Base-by-base conservation (phyloP, 331 rosid genomes). In the Prunus yedoensis region DNA sequence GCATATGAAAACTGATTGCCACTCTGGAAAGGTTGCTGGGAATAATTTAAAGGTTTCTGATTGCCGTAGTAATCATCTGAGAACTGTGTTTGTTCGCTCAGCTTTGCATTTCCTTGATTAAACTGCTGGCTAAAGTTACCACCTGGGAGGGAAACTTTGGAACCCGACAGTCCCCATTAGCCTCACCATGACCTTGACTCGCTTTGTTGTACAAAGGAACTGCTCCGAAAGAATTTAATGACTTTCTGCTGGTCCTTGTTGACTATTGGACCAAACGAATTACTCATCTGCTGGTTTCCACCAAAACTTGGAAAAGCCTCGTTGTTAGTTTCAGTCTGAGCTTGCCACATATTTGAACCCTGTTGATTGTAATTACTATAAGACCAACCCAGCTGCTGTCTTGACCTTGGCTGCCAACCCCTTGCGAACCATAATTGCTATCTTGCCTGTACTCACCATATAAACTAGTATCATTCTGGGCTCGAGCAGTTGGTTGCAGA, bases 1-100 rank as follows among this genome's bases (percentile, higher is more conserved):
- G 94, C 85, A 85, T 82, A 74, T 1, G 96, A 75, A 83, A 77
- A 35, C 71, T 85, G 94, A 57, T 86, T 77, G 72, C 80, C 90
- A 77, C 84, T 78, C 66, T 81, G 89, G 75, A 82, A 68, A 63
- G 97, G 27, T 78, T 87, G 96, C 67, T 88, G 88, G 54, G 84
- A 66, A 79, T 81, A 82, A 78, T 73, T 73, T 56, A 57, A 57
- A 74, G 91, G 69, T 47, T 84, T 83, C 73, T 84, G 85, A 75
- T 66, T 85, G 80, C 80, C 91, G 66, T 82, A 73, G 79, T 74
- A 87, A 79, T 85, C 85, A 73, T 79, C 79, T 46, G 95, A 79
- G 78, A 81, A 80, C 25, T 72, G 70, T 35, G 75, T 76, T 74
- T 83, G 90, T 32, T 86, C 85, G 68, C 74, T 84, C 50, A 74